Base-by-base conservation (phyloP, 2,329 filamentous ascomycete genomes). In the Podosphaera aphanis region DNA sequence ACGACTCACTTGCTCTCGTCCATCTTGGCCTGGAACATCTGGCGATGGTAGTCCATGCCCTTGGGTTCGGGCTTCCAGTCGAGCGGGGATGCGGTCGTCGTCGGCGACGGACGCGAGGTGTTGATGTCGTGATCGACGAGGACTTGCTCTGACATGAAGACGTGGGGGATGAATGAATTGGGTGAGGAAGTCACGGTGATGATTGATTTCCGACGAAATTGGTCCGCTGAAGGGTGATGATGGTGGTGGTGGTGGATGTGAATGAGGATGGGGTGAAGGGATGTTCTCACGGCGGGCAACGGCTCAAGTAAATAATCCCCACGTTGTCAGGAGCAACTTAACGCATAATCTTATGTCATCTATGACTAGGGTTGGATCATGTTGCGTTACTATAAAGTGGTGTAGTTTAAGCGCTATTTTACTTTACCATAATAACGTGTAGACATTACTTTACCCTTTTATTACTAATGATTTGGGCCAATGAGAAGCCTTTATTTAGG, bases 31-130 rank as follows among this genome's bases (percentile, higher is more conserved):
- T 83, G 72, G 48, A 85, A 66, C 47, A 82, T 68, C 64, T 83
- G 77, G 50, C 80, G 79, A 59, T 85, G 80, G 59, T 82, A 82
- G 58, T 84, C 79, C 68, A 86, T 74, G 64, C 67, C 75, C 69
- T 75, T 76, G 46, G 74, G 63, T 55, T 64, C 61, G 36, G 57
- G 54, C 60, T 69, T 66, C 55, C 51, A 55, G 48, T 60, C 54
- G 45, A 52, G 48, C 46, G n/a, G n/a, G n/a, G n/a, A n/a, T n/a
- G n/a, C n/a, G n/a, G 52, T 55, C 47, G 50, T 55, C 37, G 49
- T 53, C 51, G 53, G 48, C 49, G 61, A 58, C 23, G 59, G 48
- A 52, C 71, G 62, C 51, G 66, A 51, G 49, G 66, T 66, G 63
- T 83, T 83, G 63, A 70, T 67, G 64, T 82, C 76, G 64, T 76